Evolutionary conservation across 345 rosid genomes (phyloP).

Genomic region (Gossypium thurberi): DNA sequence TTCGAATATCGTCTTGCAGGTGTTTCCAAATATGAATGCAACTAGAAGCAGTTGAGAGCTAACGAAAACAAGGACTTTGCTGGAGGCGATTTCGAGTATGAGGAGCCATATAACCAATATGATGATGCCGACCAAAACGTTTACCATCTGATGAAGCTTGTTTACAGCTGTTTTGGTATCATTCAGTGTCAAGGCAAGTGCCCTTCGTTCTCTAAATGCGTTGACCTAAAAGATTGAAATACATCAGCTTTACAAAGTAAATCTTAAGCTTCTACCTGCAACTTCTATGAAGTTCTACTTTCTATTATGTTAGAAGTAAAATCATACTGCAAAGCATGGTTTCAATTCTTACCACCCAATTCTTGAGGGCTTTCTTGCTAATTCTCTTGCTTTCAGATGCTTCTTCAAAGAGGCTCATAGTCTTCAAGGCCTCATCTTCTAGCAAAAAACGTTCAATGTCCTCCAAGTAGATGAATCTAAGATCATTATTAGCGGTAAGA

Average conservation of each 20-base stretch:
- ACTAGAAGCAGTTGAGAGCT: slow-evolving; percentile 75
- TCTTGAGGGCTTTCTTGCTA: slow-evolving; percentile 59
- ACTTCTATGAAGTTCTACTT: background rate
- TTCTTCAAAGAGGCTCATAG: slow-evolving; percentile 43
- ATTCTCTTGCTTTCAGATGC: slow-evolving; percentile 50
- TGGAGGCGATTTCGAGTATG: slow-evolving; percentile 73
- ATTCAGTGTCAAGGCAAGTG: slow-evolving; percentile 74
- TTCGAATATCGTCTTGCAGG: slow-evolving; percentile 76
- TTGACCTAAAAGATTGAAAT: slow-evolving; percentile 41
- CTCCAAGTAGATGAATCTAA: slow-evolving; percentile 55
- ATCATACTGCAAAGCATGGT: background rate
- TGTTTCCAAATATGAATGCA: slow-evolving; percentile 73
- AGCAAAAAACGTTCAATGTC: slow-evolving; percentile 64
- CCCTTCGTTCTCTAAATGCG: slow-evolving; percentile 84
- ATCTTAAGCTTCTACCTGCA: background rate
- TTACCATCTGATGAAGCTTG: slow-evolving; percentile 57
- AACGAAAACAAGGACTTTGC: slow-evolving; percentile 58
- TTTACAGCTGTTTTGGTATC: slow-evolving; percentile 92
- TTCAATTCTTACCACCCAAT: slow-evolving; percentile 74
- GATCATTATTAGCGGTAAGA: background rate
- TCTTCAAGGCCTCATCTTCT: slow-evolving; percentile 62
- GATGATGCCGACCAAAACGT: slow-evolving; percentile 45
- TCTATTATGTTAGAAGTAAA: background rate
- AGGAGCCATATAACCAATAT: slow-evolving; percentile 59
- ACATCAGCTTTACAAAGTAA: background rate